Percentiles rank a stretch among this genome's conserved stretches.
Evolutionary conservation across 2,329 filamentous ascomycete species (phyloP).

Genomic region (Daldinia eschscholtzii): DNA sequence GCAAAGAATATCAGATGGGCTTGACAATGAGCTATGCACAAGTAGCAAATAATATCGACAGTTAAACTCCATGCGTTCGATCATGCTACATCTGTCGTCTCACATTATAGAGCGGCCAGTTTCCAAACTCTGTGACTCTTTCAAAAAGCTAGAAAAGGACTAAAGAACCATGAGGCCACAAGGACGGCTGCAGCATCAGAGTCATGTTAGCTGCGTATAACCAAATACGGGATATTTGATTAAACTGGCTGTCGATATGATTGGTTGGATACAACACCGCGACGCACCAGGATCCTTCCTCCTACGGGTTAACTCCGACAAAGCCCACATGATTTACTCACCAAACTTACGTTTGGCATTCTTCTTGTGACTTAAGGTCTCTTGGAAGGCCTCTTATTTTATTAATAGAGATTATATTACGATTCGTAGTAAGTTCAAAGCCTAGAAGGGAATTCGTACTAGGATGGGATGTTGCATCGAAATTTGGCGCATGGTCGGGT

Average conservation of each 20-base stretch:
- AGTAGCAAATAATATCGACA: background rate
- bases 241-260: conserved; percentile 9
- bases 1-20: background rate
- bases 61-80: background rate
- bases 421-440: background rate
- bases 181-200: conserved; percentile 19
- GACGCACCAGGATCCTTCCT: background rate
- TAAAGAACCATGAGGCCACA: background rate
- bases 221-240: conserved; percentile 31
- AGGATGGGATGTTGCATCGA: conserved; percentile 1
- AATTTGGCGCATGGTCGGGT: background rate
- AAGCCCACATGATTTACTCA: background rate
- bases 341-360: background rate
- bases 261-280: background rate
- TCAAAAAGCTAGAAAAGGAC: background rate
- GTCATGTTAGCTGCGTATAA: conserved; percentile 29
- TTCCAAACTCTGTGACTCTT: background rate
- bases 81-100: background rate
- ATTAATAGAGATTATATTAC: conserved; percentile 6
- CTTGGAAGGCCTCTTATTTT: background rate
- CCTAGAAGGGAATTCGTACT: background rate
- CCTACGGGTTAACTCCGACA: background rate
- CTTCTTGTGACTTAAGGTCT: background rate
- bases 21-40: background rate
- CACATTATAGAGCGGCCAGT: background rate